Evolutionary conservation across 768 basidiomycete genomes (phyloP), one percentile per base, ranked within the genome.

Genomic region (Trichaptum fuscoviolaceum): DNA sequence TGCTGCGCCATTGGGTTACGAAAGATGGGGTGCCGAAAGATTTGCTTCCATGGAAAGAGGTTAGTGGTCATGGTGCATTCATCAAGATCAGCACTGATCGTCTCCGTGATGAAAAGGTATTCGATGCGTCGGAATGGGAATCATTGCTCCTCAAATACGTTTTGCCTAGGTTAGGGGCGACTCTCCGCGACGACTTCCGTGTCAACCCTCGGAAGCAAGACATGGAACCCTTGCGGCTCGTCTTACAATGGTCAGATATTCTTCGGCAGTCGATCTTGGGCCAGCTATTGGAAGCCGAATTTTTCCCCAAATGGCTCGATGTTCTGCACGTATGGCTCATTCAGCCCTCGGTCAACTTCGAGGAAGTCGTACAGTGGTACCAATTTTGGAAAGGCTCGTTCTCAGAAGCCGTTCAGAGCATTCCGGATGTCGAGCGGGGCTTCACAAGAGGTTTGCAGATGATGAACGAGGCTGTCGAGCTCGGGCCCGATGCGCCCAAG

Each of bases 291-390:
- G 93, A 96, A 75, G 83, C 85, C 6, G 94, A 95, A 72, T 96
- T 99, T 81, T 98, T 98, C 84, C 93, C 95, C 4, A 96, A 97
- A 74, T 99, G 96, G 95, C 82, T 99, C 67, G 91, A 95, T 62
- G 88, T 92, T 24, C 80, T 99, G 25, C 89, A 96, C 73, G 77
- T 93, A 59, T 99, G 97, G 97, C 88, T 99, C 57, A 82, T 90
- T n/a, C 92, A 94, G 71, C 93, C 94, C 0, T 85, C 80, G 60
- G 91, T 91, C 72, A 95, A 87, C 78, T 91, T 94, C 71, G 93
- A 91, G 70, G 94, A 99, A 76, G 94, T 99, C 10, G 91, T 91
- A 2, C 85, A 91, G 67, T 99, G 97, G 97, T 97, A 90, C 75
- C 84, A 83, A 1, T 92, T 87, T 75, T 99, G 96, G 96, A 76